Conservation (phyloP, 179 eudicot genomes). For the Pouteria campechiana region DNA sequence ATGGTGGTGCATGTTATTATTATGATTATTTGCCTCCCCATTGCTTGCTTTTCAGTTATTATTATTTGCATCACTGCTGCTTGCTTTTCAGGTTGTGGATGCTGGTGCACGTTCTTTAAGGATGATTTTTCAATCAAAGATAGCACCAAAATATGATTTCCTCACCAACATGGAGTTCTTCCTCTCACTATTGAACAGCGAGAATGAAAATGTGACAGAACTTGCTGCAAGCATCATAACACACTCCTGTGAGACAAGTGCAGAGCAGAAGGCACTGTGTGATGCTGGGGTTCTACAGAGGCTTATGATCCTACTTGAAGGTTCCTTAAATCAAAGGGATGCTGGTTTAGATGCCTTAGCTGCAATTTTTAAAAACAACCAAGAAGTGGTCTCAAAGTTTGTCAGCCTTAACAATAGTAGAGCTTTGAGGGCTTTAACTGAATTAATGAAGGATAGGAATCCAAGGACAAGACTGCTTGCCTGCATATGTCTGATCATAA, state of each 20-base stretch:
- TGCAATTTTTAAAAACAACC: conserved; percentile 49
- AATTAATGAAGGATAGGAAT: conserved; percentile 57
- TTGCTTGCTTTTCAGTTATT: no score
- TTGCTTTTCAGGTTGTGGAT: conserved; percentile 67
- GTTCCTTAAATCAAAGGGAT: conserved; percentile 78
- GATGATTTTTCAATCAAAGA: conserved; percentile 81
- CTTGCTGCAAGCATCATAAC: conserved; percentile 90
- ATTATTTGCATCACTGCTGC: no score
- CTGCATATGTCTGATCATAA: conserved; percentile 61
- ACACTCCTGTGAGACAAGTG: conserved; percentile 68
- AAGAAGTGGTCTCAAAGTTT: conserved; percentile 44
- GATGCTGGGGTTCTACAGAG: conserved; percentile 74
- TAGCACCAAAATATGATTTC: conserved; percentile 83
- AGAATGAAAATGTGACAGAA: conserved; percentile 80
- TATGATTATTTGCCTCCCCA: background rate
- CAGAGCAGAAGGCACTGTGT: conserved; percentile 60
- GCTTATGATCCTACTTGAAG: conserved; percentile 62
- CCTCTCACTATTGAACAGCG: conserved; percentile 57
- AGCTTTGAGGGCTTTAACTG: conserved; percentile 46
- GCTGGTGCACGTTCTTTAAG: conserved; percentile 91
- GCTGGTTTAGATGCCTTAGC: conserved; percentile 86
- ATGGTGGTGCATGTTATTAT: no score
- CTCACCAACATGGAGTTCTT: conserved; percentile 56
- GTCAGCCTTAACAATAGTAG: conserved; percentile 56
- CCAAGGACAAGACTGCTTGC: conserved; percentile 84